phyloP scores from a whole-genome alignment of 306 rosid species.

The Vigna reflexopilosa region DNA sequence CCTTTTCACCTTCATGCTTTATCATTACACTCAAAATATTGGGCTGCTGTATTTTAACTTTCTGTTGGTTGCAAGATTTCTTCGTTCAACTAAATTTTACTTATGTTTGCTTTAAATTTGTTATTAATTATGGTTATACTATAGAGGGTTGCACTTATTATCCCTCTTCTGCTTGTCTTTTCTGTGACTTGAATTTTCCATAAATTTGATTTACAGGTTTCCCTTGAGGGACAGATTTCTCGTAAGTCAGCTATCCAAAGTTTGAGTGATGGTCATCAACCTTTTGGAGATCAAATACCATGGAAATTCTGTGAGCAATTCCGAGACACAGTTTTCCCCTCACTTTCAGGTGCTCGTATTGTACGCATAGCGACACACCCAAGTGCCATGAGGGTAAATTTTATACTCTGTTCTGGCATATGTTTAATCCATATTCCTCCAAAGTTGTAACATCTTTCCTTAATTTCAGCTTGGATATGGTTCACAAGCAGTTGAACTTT shows the following conservation, averaged over 20 bases:
- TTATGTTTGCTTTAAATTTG: conserved; percentile 20
- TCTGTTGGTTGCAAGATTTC: conserved; percentile 4
- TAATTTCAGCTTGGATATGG: conserved; percentile 90
- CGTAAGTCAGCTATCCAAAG: conserved; percentile 79
- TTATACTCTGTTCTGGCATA: conserved; percentile 11
- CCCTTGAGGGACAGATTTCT: conserved; percentile 93
- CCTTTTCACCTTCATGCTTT: not conserved
- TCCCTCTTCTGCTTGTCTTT: conserved; percentile 17
- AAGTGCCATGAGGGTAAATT: conserved; percentile 84
- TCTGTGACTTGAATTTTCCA: conserved; percentile 26
- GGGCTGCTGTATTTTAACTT: not conserved
- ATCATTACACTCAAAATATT: not conserved
- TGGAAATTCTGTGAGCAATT: conserved; percentile 97
- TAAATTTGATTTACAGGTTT: conserved; percentile 57
- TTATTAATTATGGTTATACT: conserved; percentile 17
- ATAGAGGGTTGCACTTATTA: conserved; percentile 7
- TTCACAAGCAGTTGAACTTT: conserved; percentile 93
- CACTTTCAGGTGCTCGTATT: conserved; percentile 94
- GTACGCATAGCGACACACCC: conserved; percentile 99
- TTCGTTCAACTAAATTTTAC: not conserved
- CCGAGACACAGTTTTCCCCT: conserved; percentile 84
- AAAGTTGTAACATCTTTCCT: conserved; percentile 30
- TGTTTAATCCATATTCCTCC: conserved; percentile 36
- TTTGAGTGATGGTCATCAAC: conserved; percentile 82
- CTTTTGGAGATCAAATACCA: conserved; percentile 93